Evolutionary conservation across 176 grass and related monocot genomes (phyloP), one percentile per base, ranked within the genome.

Genomic region (Avena eriantha): DNA sequence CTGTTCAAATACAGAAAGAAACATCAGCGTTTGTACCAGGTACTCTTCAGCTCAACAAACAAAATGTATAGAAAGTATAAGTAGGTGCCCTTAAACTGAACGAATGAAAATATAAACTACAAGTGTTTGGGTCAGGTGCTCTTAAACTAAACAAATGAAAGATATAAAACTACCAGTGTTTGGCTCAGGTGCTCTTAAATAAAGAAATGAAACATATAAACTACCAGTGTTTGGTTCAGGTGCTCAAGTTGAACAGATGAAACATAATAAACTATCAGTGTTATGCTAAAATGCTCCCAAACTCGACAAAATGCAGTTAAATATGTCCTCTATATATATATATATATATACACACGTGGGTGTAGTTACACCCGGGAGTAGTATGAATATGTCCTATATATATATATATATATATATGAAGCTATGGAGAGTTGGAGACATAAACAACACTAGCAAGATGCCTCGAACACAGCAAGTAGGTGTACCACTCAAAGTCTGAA

Each of bases 1-100:
- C 97, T 99, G 89, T 92, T 75, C 69, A 79, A 15, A 82, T 21
- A 77, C 14, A 85, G 10, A 45, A 70, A 39, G 3, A 81, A 5
- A 41, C 39, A 41, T 41, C 47, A 76, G 24, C 54, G 17, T 71
- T 8, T 18, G 1, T 10, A 11, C 14, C 9, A 83, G 56, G 11
- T 67, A 45, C 17, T 51, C 45, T 73, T 3, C 1, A 49, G 49
- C 39, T 41, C n/a, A 19, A 29, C 12, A 67, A 18, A 41, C 2
- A 9, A 18, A 55, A 80, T 17, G 53, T 33, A 60, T 33, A 53
- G 15, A 10, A 60, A 65, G 5, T 23, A 46, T 22, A 3, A 7
- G 39, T 41, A 51, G 18, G 65, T 68, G 31, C 31, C 4, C 17
- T 3, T 3, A 10, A 10, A 68, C 31, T 18, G 2, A 36, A 34